A percentile compares a stretch with the other conserved stretches of the same genome.
phyloP scores from a whole-genome alignment of 1,284 basidiomycete genomes.

The Ganoderma boninense region DNA sequence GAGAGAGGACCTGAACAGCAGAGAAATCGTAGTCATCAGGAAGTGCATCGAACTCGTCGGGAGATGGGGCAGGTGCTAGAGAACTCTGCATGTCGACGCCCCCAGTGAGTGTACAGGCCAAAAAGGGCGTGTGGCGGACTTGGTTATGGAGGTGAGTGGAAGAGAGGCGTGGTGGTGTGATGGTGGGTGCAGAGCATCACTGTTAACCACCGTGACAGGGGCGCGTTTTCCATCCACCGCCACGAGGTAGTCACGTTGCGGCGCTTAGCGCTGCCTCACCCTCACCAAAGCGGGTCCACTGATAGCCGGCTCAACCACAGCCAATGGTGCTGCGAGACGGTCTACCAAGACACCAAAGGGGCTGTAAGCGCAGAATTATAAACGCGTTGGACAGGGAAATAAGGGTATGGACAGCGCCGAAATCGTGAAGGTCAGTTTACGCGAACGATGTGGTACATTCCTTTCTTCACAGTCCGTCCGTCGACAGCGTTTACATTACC shows the following conservation, averaged over 20 bases:
- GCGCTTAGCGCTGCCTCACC: background rate
- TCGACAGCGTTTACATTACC: constrained; percentile 36
- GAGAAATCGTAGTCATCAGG: constrained; percentile 31
- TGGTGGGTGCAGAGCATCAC: background rate
- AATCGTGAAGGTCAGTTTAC: constrained; percentile 18
- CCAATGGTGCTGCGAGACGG: constrained; percentile 23
- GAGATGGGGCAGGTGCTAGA: background rate
- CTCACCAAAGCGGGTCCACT: too few species aligned
- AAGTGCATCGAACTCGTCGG: constrained; percentile 26
- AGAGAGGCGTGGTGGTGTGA: background rate
- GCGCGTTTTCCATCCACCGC: background rate
- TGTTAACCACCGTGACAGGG: constrained; percentile 9
- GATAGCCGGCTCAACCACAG: constrained; percentile 25
- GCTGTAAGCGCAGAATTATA: background rate
- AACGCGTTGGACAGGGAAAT: background rate
- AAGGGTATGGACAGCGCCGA: background rate
- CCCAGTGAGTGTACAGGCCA: background rate
- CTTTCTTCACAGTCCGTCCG: background rate
- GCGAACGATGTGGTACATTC: constrained; percentile 3
- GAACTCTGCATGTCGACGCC: background rate
- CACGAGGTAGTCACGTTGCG: constrained; percentile 6
- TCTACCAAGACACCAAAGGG: too few species aligned
- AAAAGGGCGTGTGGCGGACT: background rate
- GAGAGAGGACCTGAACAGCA: constrained; percentile 9
- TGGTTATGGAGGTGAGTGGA: background rate